These are phyloP conservation scores for Heterobasidion occidentale DNA, from an alignment of 1,284 basidiomycete genomes.

Conservation along the genomic window DNA sequence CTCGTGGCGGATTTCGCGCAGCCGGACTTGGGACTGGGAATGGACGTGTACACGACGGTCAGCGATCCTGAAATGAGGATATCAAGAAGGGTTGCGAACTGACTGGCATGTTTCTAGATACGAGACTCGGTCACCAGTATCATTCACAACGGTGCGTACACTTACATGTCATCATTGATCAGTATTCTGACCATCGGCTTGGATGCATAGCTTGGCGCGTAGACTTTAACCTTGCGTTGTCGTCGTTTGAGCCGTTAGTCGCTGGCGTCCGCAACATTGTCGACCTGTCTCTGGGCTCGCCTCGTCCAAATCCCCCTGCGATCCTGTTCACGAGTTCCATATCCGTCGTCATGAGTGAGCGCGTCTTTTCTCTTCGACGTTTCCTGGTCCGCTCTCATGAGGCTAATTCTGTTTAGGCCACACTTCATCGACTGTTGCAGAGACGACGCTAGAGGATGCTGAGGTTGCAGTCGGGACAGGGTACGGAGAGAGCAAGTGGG, in stretches of 20 bases:
- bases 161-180: conserved; percentile 6
- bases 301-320: background rate
- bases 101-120: conserved; percentile 5
- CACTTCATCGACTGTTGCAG: conserved; percentile 9
- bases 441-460: conserved; percentile 15
- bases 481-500: conserved; percentile 33
- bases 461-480: conserved; percentile 23
- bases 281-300: conserved; percentile 2
- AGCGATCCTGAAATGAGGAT: background rate
- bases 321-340: conserved; percentile 15
- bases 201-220: conserved; percentile 24
- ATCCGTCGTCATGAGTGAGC: conserved; percentile 14
- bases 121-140: conserved; percentile 18
- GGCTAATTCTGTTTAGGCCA: background rate
- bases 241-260: conserved; percentile 4
- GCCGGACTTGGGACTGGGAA: conserved; percentile 21
- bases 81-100: no score
- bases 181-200: conserved; percentile 1
- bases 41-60: conserved; percentile 21
- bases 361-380: background rate
- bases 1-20: conserved; percentile 24
- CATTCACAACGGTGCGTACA: conserved; percentile 25
- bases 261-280: conserved; percentile 2
- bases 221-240: conserved; percentile 10
- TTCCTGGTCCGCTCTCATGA: background rate